These are phyloP conservation scores for Acanthamoeba triangularis DNA, from an alignment of 208 protist species.

Conservation along the genomic window DNA sequence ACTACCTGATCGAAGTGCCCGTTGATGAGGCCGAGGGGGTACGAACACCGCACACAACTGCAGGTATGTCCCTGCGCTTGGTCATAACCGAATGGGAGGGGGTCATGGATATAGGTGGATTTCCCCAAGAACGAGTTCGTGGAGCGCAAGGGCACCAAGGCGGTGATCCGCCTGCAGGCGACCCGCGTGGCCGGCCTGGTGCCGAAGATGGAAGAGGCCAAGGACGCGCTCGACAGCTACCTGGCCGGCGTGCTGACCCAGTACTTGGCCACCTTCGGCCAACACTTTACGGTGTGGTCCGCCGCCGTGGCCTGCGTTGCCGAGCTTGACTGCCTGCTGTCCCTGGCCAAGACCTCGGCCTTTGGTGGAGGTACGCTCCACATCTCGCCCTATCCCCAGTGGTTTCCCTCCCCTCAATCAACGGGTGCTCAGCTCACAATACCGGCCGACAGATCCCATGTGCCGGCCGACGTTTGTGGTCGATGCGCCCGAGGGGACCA, in stretches of 20 bases:
- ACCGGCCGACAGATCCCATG: conserved; percentile 47
- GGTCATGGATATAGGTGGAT: background rate
- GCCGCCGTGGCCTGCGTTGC: conserved; percentile 80
- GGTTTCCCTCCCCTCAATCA: background rate
- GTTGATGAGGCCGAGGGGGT: conserved; percentile 11
- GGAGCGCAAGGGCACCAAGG: conserved; percentile 45
- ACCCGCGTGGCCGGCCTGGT: background rate
- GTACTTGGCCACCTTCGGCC: conserved; percentile 52
- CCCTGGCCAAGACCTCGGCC: conserved; percentile 78
- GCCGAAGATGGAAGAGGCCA: conserved; percentile 65
- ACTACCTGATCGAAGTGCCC: conserved; percentile 65
- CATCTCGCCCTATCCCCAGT: background rate
- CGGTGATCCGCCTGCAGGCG: background rate
- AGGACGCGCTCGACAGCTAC: conserved; percentile 70
- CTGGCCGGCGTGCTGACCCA: conserved; percentile 24
- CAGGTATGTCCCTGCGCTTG: background rate
- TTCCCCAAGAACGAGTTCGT: conserved; percentile 64
- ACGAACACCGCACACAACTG: background rate
- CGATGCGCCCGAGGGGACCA: background rate
- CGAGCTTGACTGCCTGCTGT: conserved; percentile 88
- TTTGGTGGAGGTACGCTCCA: conserved; percentile 15
- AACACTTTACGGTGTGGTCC: conserved; percentile 24
- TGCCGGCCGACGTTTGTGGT: conserved; percentile 85
- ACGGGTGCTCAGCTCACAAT: no score
- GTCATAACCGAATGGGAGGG: background rate